phyloP scores from a whole-genome alignment of 73 alveolate species.

The Loxodes magnus region DNA sequence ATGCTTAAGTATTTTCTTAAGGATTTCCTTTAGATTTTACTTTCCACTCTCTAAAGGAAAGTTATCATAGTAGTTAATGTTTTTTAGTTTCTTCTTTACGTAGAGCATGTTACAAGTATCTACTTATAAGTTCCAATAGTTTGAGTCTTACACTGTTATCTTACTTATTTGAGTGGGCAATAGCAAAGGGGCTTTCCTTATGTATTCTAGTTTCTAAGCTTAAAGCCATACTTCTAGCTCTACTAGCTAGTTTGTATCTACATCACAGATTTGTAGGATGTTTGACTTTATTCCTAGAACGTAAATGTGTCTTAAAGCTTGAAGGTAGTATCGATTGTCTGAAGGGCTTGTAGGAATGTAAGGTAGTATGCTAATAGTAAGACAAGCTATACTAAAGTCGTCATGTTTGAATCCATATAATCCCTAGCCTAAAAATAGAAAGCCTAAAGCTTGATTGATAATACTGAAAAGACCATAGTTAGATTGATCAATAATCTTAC shows the following conservation, averaged over 20 bases:
- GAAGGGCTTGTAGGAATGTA: conserved; percentile 73
- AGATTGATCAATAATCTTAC: conserved; percentile 68
- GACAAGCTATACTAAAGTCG: conserved; percentile 73
- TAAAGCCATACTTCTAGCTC: conserved; percentile 44
- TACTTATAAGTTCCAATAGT: no score
- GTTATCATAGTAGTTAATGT: no score
- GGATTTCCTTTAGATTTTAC: no score
- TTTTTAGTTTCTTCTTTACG: no score
- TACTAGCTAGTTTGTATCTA: conserved; percentile 57
- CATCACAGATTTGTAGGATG: conserved; percentile 76
- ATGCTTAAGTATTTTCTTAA: no score
- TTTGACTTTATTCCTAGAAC: conserved; percentile 84
- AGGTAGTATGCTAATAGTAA: conserved; percentile 80
- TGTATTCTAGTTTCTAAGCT: no score
- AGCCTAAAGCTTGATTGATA: conserved; percentile 87
- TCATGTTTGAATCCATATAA: conserved; percentile 68
- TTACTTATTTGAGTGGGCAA: no score
- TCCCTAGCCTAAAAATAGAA: conserved; percentile 90
- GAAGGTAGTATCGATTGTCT: conserved; percentile 86
- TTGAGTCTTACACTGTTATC: no score
- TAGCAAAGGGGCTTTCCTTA: no score
- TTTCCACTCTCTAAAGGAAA: no score
- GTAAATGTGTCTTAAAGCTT: conserved; percentile 93
- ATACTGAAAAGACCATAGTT: conserved; percentile 94
- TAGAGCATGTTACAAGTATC: no score